These are phyloP conservation scores for Microdochium trichocladiopsis DNA, from an alignment of 2,329 filamentous ascomycete genomes.

Conservation along the genomic window DNA sequence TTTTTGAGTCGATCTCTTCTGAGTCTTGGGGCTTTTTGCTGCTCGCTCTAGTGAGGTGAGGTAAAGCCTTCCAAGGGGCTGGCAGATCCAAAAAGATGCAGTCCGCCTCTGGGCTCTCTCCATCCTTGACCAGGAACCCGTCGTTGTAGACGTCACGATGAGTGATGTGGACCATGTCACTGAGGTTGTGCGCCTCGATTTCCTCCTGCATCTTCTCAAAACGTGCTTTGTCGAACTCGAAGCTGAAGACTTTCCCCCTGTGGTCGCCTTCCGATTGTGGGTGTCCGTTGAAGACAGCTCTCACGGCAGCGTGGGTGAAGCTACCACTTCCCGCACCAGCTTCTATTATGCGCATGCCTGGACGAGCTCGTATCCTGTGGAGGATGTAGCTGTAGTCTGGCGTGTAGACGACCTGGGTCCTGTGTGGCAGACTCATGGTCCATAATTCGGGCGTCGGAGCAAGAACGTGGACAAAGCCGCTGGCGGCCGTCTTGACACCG, in stretches of 20 bases:
- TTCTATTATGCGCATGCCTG: conserved; percentile 69
- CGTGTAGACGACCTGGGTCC: conserved; percentile 82
- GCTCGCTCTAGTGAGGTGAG: conserved; percentile 56
- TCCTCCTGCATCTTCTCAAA: conserved; percentile 64
- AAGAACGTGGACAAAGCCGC: conserved; percentile 73
- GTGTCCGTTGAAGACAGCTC: conserved; percentile 71
- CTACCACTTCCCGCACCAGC: conserved; percentile 77
- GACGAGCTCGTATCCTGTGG: conserved; percentile 66
- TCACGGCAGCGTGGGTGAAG: conserved; percentile 72
- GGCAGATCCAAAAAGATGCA: conserved; percentile 75
- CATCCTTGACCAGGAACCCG: conserved; percentile 57
- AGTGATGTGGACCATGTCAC: conserved; percentile 61
- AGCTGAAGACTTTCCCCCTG: conserved; percentile 71
- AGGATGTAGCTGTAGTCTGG: conserved; percentile 82
- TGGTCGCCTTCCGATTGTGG: conserved; percentile 34
- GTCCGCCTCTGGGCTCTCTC: conserved; percentile 54
- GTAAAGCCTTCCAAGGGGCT: conserved; percentile 73
- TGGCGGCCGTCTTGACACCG: conserved; percentile 43
- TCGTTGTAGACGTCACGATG: conserved; percentile 74
- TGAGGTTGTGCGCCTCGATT: conserved; percentile 59
- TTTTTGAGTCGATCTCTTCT: neutral
- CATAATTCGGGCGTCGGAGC: conserved; percentile 76
- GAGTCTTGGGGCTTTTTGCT: too few species aligned
- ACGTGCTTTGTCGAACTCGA: conserved; percentile 71
- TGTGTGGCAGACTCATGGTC: conserved; percentile 72